phyloP scores from a whole-genome alignment of 179 eudicot species.

The Sideroxylon spinosum region DNA sequence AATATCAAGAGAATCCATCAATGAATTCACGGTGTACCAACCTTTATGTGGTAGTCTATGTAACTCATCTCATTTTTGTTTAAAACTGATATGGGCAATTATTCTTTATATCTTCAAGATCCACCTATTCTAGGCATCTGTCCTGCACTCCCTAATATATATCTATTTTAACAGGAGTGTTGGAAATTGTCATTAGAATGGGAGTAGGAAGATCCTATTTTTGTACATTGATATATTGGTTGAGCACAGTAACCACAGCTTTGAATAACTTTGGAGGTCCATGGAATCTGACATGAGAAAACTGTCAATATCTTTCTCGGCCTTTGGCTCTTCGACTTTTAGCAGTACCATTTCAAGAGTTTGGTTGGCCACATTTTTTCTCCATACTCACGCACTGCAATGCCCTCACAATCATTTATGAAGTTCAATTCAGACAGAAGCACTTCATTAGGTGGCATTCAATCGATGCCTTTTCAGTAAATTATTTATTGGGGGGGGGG shows the following conservation, averaged over 20 bases:
- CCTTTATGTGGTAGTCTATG: background rate
- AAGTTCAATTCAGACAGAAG: background rate
- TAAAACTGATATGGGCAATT: background rate
- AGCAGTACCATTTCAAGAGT: background rate
- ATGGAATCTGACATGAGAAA: background rate
- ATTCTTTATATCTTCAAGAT: too few species aligned
- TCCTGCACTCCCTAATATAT: too few species aligned
- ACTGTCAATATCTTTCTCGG: background rate
- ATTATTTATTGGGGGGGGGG: too few species aligned
- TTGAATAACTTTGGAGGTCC: background rate
- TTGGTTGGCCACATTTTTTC: background rate
- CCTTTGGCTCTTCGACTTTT: background rate
- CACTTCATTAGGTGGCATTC: too few species aligned
- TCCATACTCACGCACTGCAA: background rate
- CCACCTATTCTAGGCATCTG: too few species aligned
- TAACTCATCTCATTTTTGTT: background rate
- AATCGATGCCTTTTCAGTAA: too few species aligned
- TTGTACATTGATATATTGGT: background rate
- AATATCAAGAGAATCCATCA: background rate
- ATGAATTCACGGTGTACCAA: background rate
- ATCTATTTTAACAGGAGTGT: background rate
- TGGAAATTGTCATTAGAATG: background rate
- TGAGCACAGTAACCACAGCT: background rate
- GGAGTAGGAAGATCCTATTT: background rate
- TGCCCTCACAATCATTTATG: background rate